Base-by-base conservation (phyloP, 164 flowering plant genomes). In the Annona squamosa region DNA sequence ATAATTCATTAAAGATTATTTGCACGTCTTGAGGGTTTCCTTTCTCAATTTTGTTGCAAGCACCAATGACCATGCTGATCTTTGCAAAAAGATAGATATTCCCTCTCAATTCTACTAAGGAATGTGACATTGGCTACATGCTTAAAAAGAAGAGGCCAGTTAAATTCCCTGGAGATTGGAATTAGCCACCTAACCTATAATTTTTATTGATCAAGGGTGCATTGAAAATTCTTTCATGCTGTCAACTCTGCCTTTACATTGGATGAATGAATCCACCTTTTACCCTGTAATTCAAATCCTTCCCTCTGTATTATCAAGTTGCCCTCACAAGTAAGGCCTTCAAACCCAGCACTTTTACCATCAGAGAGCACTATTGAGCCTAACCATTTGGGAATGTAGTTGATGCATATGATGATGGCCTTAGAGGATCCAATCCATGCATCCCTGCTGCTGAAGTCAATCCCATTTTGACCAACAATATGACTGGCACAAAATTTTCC, bases 61-160 rank as follows among this genome's bases (percentile, higher is more conserved):
- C 85, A 85, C 59, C 95, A 81, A 73, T 93, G 91, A 41, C 97
- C 97, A 75, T 82, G 70, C 74, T 92, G 98, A 84, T 94, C 92
- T 86, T 92, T 0, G 97, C 97, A 66, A 89, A 47, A 9, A 56
- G 44, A 72, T 82, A 85, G 61, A 94, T 84, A 68, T 67, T 73
- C 12, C 90, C 94, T 70, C 80, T 79, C 2, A 75, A 69, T 71
- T 83, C 87, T 43, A 69, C 75, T 79, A 90, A 52, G 17, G 89
- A 85, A 57, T 65, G 65, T 71, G 42, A 79, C 5, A 76, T 82
- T 57, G 83, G 71, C 18, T 77, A 82, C 68, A 73, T 46, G 48
- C 73, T 61, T 66, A 69, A 42, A 61, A 84, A 76, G 48, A 71
- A 72, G n/a, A 67, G 66, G 19, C 42, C 46, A 63, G 70, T 17